Conservation (phyloP, 1,284 basidiomycete genomes). For the Marasmius oreades region DNA sequence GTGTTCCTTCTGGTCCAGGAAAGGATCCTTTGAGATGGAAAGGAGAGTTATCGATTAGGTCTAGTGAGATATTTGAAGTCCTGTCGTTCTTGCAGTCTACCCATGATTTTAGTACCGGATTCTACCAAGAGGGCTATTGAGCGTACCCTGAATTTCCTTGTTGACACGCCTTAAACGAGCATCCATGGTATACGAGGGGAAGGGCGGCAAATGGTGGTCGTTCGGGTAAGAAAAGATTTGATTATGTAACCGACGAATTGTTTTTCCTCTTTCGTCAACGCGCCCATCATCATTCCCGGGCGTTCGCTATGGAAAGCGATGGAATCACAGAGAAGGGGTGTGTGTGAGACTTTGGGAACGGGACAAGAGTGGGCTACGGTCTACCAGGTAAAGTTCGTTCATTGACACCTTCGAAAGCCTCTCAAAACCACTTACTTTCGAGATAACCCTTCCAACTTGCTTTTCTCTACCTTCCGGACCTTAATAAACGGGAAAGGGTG, state of each 20-base stretch:
- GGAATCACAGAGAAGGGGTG: no score
- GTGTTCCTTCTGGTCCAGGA: constrained; percentile 90
- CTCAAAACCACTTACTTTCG: no score
- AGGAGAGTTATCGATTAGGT: constrained; percentile 83
- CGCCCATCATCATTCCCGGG: background rate
- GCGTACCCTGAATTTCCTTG: constrained; percentile 85
- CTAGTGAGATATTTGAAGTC: constrained; percentile 79
- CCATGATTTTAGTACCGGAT: background rate
- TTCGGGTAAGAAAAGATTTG: background rate
- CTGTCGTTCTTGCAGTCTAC: constrained; percentile 95
- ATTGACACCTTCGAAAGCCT: no score
- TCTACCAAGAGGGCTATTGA: background rate
- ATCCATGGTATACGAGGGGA: constrained; percentile 54
- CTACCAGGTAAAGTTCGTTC: no score
- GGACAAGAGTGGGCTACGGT: no score
- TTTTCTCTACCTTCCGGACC: no score
- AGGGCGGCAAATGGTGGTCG: background rate
- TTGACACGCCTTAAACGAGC: constrained; percentile 86
- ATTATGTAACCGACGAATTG: background rate
- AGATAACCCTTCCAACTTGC: no score
- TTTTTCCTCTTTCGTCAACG: background rate
- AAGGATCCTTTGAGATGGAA: constrained; percentile 90
- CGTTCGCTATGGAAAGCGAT: no score
- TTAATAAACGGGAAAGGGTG: no score
- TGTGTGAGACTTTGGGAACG: no score